phyloP scores from a whole-genome alignment of 1,139 yeast genomes.

The Yamadazyma membranifaciens region DNA sequence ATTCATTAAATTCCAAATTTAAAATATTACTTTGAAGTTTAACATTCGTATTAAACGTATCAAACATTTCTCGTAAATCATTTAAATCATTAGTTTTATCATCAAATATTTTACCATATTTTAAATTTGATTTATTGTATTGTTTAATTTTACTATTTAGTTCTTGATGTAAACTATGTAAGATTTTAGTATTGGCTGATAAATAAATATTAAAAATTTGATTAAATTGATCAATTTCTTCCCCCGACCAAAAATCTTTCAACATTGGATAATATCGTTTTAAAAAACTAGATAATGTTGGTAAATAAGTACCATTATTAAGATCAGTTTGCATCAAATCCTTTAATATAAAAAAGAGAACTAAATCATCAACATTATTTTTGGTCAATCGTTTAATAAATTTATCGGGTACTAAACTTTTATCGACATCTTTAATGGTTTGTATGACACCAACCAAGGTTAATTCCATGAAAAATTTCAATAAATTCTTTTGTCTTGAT shows the following conservation, averaged over 20 bases:
- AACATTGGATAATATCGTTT: conserved; percentile 45
- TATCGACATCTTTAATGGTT: conserved; percentile 33
- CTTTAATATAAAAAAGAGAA: conserved; percentile 51
- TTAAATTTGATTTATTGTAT: conserved; percentile 55
- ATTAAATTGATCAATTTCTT: conserved; percentile 14
- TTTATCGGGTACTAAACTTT: conserved; percentile 22
- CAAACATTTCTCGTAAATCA: conserved; percentile 34
- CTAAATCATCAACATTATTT: conserved; percentile 26
- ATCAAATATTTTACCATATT: conserved; percentile 64
- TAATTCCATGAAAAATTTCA: conserved; percentile 62
- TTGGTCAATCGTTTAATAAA: conserved; percentile 19
- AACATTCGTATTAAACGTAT: conserved; percentile 45
- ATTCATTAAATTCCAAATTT: conserved; percentile 29
- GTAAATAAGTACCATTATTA: conserved; percentile 45
- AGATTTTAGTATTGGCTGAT: conserved; percentile 38
- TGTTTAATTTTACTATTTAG: conserved; percentile 35
- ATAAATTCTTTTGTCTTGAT: conserved; percentile 41
- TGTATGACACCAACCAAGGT: conserved; percentile 59
- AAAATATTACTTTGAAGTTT: conserved; percentile 45
- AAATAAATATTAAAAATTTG: conserved; percentile 49
- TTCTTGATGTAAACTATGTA: conserved; percentile 33
- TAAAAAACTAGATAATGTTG: conserved; percentile 48
- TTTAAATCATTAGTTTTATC: conserved; percentile 47
- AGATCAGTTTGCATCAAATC: conserved; percentile 53
- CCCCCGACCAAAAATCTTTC: conserved; percentile 15